Conservation (phyloP, 305 asterid genomes). For the Euphrasia arctica region DNA sequence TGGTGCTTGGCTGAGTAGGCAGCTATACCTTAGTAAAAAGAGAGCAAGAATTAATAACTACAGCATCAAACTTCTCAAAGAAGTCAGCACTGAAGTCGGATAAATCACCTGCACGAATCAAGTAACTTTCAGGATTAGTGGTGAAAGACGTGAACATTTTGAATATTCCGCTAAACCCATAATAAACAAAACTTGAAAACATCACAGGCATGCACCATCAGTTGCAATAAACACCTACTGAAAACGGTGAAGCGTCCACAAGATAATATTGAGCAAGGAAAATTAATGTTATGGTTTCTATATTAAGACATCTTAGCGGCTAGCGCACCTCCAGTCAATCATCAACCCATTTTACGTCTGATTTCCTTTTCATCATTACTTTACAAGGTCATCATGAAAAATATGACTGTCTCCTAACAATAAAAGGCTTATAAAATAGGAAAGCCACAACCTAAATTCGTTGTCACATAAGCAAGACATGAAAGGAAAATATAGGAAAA, state of each 20-base stretch:
- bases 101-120: conserved; percentile 56
- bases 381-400: neutral
- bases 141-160: conserved; percentile 11
- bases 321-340: conserved; percentile 8
- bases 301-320: neutral
- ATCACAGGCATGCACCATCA: conserved; percentile 4
- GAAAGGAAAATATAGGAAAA: conserved; percentile 6
- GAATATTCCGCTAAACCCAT: neutral
- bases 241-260: neutral
- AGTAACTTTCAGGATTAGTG: conserved; percentile 17
- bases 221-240: neutral
- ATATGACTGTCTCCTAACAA: conserved; percentile 1
- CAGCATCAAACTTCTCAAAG: conserved; percentile 74
- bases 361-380: conserved; percentile 9
- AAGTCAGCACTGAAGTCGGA: conserved; percentile 58
- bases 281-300: neutral
- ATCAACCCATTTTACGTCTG: neutral
- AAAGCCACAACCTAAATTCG: conserved; percentile 15
- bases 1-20: conserved; percentile 23
- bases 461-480: conserved; percentile 1
- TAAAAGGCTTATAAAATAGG: neutral
- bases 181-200: conserved; percentile 10
- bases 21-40: conserved; percentile 57
- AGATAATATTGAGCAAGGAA: neutral
- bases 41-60: conserved; percentile 77